Conservation (phyloP, 176 grass and related monocot species). For the Carex kokanica region DNA sequence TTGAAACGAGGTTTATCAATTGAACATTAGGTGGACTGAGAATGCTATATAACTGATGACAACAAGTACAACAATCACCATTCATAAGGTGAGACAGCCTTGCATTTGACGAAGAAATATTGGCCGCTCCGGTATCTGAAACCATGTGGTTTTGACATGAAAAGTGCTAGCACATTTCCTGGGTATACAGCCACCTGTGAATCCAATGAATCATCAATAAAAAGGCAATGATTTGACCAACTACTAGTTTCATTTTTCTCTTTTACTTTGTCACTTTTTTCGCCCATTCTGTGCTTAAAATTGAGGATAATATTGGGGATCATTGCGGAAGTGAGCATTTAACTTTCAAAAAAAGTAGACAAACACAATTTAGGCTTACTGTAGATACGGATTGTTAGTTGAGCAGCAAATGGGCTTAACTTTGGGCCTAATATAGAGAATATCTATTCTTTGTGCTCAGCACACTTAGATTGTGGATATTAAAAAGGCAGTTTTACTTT, state of each 20-base stretch:
- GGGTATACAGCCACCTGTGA: conserved; percentile 78
- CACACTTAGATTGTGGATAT: not conserved
- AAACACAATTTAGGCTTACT: not conserved
- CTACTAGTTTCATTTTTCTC: not conserved
- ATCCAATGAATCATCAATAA: not conserved
- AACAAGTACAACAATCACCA: conserved; percentile 41
- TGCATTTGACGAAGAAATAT: conserved; percentile 84
- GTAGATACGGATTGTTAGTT: not conserved
- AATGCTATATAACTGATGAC: not conserved
- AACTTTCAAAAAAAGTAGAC: not conserved
- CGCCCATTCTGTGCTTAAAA: not conserved
- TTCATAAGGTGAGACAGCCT: conserved; percentile 81
- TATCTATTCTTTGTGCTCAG: not conserved
- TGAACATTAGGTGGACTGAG: not conserved
- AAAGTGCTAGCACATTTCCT: conserved; percentile 77
- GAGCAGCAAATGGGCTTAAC: not conserved
- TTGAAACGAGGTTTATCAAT: not conserved
- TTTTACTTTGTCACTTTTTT: not conserved
- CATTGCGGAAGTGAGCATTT: not conserved
- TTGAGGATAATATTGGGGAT: not conserved
- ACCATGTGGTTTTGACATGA: conserved; percentile 85
- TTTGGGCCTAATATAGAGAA: not conserved
- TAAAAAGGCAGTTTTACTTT: not conserved
- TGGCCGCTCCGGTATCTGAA: conserved; percentile 85
- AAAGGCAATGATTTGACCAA: not conserved